Conservation (phyloP, 305 asterid species). For the Fraxinus ornus region DNA sequence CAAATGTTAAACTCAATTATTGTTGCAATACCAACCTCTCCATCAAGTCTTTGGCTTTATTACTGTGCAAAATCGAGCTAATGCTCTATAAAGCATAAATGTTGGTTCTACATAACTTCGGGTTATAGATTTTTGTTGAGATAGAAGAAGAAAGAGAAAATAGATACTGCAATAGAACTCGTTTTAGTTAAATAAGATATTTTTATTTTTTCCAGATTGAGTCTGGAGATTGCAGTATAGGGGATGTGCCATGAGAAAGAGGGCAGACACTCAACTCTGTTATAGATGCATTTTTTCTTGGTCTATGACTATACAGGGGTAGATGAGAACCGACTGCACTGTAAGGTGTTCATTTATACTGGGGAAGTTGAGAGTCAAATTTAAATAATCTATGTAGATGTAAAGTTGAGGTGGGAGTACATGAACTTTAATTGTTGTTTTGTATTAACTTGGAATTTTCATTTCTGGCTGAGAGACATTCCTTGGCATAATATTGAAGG, state of each 20-base stretch:
- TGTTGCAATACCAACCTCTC: not conserved
- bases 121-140: not conserved
- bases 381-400: not conserved
- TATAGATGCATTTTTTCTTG: not conserved
- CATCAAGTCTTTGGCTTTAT: not conserved
- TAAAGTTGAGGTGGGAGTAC: not conserved
- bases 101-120: not conserved
- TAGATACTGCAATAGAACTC: not conserved
- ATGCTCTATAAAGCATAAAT: not conserved
- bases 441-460: not conserved
- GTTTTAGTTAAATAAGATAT: not conserved
- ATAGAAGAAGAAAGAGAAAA: not conserved
- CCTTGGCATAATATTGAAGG: not conserved
- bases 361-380: not conserved
- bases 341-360: not conserved
- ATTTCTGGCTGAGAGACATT: not conserved
- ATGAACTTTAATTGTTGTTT: not conserved
- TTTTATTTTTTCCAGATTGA: not conserved
- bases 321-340: not conserved
- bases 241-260: not conserved
- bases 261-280: not conserved
- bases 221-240: not conserved
- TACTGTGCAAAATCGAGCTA: not conserved
- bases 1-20: not conserved
- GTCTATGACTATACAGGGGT: not conserved